Evolutionary conservation across 2,329 filamentous ascomycete species (phyloP).

Genomic region (Ophiostoma montium): DNA sequence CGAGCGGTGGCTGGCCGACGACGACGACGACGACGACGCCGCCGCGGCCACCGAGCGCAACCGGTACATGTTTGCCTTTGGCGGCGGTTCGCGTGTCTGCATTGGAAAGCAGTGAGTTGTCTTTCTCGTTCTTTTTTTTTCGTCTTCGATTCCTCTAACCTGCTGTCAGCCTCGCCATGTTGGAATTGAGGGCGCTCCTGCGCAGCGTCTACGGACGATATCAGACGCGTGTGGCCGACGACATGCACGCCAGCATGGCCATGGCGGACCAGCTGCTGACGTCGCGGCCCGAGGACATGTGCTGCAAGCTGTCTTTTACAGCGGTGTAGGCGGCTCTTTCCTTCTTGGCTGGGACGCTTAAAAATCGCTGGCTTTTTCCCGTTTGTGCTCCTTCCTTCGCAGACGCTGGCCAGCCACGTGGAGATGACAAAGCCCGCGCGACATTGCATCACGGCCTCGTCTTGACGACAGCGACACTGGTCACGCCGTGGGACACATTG

Average conservation of each 20-base stretch:
- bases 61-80: conserved; percentile 46
- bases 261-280: conserved; percentile 47
- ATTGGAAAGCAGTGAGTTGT: conserved; percentile 25
- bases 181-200: conserved; percentile 52
- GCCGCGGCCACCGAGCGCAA: conserved; percentile 37
- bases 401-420: not conserved
- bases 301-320: not conserved
- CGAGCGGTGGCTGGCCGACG: conserved; percentile 55
- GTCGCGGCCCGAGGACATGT: not conserved
- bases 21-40: conserved; percentile 40
- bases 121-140: not conserved
- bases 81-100: conserved; percentile 48
- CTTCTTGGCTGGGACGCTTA: not conserved
- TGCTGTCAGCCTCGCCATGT: conserved; percentile 46
- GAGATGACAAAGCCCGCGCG: not conserved
- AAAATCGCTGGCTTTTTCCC: not conserved
- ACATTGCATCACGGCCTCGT: no score
- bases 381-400: not conserved
- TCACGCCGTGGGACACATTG: no score
- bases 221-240: conserved; percentile 36
- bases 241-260: conserved; percentile 42
- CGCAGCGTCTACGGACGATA: conserved; percentile 44
- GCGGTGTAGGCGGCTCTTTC: not conserved
- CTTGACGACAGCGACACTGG: no score
- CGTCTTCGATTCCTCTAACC: not conserved